Base-by-base conservation (phyloP, 2,329 filamentous ascomycete genomes). In the Aspergillus cejpii region DNA sequence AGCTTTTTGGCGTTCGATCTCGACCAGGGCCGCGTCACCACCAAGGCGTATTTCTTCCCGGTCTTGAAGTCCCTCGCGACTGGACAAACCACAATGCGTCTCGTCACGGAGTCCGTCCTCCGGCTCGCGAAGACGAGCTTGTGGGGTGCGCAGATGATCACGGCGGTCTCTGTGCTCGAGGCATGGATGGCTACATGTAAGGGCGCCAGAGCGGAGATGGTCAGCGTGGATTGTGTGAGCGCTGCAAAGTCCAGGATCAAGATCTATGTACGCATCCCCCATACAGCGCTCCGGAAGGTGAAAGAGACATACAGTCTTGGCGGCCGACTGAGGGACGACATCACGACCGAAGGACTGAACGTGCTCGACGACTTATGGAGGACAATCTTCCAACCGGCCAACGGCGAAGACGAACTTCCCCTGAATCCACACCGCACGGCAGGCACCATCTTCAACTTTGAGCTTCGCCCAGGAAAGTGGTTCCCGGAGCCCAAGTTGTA, bases 401-500 rank as follows among this genome's bases (percentile, higher is more conserved):
- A 27, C 10, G 12, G 21, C 8, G n/a, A 28, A 14, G 26, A 27
- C 14, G 27, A 26, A n/a, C 8, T 45, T 2, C 37, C 29, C 15
- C 17, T 8, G 6, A 36, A 14, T 12, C 14, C 12, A 5, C 23
- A 45, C 24, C 19, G 27, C 28, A 41, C 43, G 5, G 24, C 43
- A 14, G 43, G 43, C 3, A 21, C 40, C 11, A 29, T 45, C n/a
- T 45, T 20, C 23, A 45, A 45, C 23, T 41, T 45, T n/a, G 37
- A 40, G 17, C 31, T 45, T 11, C 24, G 27, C 17, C 23, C 23
- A 14, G 37, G 43, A 2, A 39, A 45, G 14, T 29, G 12, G 17
- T 26, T 41, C 8, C 43, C 43, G 4, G 43, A 45, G 14, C 24
- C 43, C 10, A 41, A 45, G 23, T 37, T 45, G 29, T 45, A 45